A percentile compares a stretch with the other conserved stretches of the same genome.
Evolutionary conservation across 306 rosid species (phyloP).

Genomic region (Trifolium pratense): DNA sequence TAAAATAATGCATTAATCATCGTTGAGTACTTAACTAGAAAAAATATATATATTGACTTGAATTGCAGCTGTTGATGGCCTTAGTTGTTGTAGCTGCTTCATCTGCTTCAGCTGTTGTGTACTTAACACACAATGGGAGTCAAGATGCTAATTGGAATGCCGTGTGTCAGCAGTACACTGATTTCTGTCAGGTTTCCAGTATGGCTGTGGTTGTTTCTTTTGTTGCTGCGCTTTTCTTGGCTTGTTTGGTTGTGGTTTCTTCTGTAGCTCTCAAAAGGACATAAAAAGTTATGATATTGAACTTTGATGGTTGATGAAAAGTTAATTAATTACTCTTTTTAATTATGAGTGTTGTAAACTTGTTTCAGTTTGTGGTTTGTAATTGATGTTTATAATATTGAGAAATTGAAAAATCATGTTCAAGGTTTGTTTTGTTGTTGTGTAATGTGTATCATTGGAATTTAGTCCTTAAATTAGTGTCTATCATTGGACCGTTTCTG

Average conservation of each 20-base stretch:
- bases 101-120: conserved; percentile 56
- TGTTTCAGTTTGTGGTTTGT: conserved; percentile 39
- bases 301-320: background rate
- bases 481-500: too few species aligned
- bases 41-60: conserved; percentile 1
- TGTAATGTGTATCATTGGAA: too few species aligned
- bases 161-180: conserved; percentile 48
- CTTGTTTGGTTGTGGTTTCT: conserved; percentile 51
- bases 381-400: conserved; percentile 23
- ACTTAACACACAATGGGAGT: conserved; percentile 73
- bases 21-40: background rate
- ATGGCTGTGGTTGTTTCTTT: conserved; percentile 57
- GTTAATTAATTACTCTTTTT: background rate
- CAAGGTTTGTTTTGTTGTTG: too few species aligned
- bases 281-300: conserved; percentile 18
- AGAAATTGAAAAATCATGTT: conserved; percentile 10
- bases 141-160: conserved; percentile 67
- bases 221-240: conserved; percentile 42
- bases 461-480: too few species aligned
- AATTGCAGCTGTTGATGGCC: conserved; percentile 53
- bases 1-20: conserved; percentile 12
- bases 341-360: conserved; percentile 25
- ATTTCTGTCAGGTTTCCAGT: conserved; percentile 58
- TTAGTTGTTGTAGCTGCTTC: conserved; percentile 55
- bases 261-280: conserved; percentile 54